These are phyloP conservation scores for Metschnikowia matae DNA, from an alignment of 805 yeast species.

Conservation along the genomic window DNA sequence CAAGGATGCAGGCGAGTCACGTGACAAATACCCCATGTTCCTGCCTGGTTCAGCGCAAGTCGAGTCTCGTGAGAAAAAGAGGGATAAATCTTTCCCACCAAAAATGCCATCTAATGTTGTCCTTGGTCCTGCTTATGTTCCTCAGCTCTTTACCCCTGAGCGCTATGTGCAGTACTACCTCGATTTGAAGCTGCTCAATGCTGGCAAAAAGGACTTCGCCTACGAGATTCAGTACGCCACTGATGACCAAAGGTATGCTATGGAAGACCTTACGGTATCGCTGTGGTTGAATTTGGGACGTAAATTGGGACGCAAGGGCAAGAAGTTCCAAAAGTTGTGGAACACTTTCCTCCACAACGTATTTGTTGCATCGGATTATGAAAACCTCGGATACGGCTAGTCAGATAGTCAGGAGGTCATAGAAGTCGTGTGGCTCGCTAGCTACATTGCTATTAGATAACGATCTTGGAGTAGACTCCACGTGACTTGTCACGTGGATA, in stretches of 20 bases:
- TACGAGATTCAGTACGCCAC: constrained; percentile 70
- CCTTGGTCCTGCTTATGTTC: constrained; percentile 72
- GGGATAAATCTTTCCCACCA: constrained; percentile 61
- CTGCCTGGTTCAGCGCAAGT: too few species aligned
- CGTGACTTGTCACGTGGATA: neutral
- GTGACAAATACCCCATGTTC: neutral
- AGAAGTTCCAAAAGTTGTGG: constrained; percentile 42
- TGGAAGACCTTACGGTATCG: constrained; percentile 53
- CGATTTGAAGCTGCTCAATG: constrained; percentile 52
- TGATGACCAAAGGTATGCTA: constrained; percentile 50
- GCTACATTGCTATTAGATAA: too few species aligned
- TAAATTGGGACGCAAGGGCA: constrained; percentile 36
- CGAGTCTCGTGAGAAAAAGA: constrained; percentile 12
- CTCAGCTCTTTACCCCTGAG: constrained; percentile 70
- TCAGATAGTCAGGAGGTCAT: too few species aligned
- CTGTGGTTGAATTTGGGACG: constrained; percentile 62
- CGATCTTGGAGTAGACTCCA: too few species aligned
- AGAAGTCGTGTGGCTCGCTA: too few species aligned
- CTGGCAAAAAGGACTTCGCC: constrained; percentile 43
- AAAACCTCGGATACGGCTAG: constrained; percentile 43
- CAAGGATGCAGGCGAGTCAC: neutral
- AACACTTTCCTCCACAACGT: constrained; percentile 50
- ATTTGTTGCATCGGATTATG: constrained; percentile 64
- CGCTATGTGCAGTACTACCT: constrained; percentile 70
- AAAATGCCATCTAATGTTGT: constrained; percentile 50